A percentile compares a stretch with the other conserved stretches of the same genome.
These are phyloP conservation scores for Trypanosoma theileri DNA, from an alignment of 208 protist species.

Conservation along the genomic window DNA sequence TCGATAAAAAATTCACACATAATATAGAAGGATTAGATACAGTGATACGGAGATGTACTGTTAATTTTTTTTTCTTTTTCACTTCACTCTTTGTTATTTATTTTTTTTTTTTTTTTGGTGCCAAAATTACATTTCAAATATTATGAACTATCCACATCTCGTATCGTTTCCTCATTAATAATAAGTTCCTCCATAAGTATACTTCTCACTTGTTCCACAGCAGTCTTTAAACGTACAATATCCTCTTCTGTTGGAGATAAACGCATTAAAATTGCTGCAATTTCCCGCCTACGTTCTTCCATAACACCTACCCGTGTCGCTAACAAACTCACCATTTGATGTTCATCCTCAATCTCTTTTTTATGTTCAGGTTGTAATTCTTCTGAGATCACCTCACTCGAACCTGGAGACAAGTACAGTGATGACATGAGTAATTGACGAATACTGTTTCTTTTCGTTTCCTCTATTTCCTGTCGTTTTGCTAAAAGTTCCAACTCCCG, in stretches of 20 bases:
- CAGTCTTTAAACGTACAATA: background rate
- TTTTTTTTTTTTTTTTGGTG: background rate
- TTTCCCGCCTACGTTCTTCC: slow-evolving; percentile 36
- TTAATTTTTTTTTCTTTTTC: background rate
- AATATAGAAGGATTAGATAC: background rate
- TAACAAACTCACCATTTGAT: slow-evolving; percentile 33
- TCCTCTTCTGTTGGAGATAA: slow-evolving; percentile 15
- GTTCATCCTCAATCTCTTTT: slow-evolving; percentile 36
- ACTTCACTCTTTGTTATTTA: background rate
- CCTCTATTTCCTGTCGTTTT: slow-evolving; percentile 52
- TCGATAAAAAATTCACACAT: background rate
- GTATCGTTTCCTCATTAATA: slow-evolving; percentile 25
- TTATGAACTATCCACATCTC: background rate
- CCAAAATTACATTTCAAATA: background rate
- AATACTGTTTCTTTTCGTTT: slow-evolving; percentile 42
- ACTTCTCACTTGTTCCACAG: slow-evolving; percentile 11
- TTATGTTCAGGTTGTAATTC: slow-evolving; percentile 7
- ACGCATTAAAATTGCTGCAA: slow-evolving; percentile 35
- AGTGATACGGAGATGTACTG: too few relatives aligned
- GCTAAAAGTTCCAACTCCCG: slow-evolving; percentile 42
- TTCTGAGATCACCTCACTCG: background rate
- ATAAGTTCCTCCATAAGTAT: slow-evolving; percentile 30
- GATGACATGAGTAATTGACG: slow-evolving; percentile 33
- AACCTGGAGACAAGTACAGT: slow-evolving; percentile 19
- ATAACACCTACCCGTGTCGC: slow-evolving; percentile 46